These are phyloP conservation scores for Lunularia cruciata DNA, from an alignment of 225 moss, liverwort and hornwort species.

Conservation along the genomic window DNA sequence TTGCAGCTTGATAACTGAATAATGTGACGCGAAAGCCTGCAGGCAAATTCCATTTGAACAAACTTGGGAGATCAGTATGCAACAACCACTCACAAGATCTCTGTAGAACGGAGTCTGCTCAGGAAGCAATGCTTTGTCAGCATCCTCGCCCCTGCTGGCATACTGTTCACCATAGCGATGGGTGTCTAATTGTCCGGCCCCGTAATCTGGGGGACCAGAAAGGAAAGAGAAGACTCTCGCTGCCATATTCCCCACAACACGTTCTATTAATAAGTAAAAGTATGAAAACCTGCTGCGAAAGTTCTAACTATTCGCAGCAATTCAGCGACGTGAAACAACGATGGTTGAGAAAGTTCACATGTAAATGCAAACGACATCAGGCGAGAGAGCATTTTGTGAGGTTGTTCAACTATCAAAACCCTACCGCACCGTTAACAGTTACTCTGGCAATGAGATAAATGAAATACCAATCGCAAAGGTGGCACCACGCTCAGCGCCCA, in stretches of 20 bases:
- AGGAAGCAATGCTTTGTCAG: constrained; percentile 97
- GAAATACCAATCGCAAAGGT: constrained; percentile 91
- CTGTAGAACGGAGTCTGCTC: constrained; percentile 96
- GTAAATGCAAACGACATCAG: too few relatives aligned
- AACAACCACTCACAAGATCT: constrained; percentile 68
- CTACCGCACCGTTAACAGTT: too few relatives aligned
- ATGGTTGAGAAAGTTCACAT: too few relatives aligned
- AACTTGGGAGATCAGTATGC: background rate
- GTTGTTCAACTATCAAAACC: too few relatives aligned
- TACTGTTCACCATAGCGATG: constrained; percentile 98
- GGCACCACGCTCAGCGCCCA: constrained; percentile 87
- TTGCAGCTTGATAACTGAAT: background rate
- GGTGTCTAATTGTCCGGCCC: constrained; percentile 95
- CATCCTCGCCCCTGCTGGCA: constrained; percentile 92
- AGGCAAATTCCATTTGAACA: background rate
- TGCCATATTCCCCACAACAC: constrained; percentile 36
- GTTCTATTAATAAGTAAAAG: background rate
- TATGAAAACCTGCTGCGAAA: too few relatives aligned
- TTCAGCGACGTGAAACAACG: too few relatives aligned
- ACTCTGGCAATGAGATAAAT: too few relatives aligned
- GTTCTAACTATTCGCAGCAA: too few relatives aligned
- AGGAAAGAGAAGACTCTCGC: constrained; percentile 95
- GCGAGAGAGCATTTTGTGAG: too few relatives aligned
- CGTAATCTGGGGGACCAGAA: constrained; percentile 98
- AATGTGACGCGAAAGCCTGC: background rate